Conservation (phyloP, 176 grass and related monocot species). For the Otatea glauca region DNA sequence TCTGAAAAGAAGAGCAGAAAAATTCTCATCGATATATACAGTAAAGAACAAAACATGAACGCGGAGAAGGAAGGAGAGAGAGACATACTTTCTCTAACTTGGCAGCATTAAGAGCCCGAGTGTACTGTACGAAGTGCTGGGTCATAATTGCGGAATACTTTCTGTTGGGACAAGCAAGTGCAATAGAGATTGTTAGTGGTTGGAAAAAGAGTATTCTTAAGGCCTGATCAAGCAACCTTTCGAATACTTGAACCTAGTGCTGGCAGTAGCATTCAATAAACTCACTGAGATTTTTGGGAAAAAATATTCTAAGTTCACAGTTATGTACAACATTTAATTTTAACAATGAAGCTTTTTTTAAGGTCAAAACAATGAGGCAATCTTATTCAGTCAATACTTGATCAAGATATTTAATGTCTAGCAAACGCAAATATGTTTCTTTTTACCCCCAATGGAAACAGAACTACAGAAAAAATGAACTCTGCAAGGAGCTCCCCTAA, state of each 20-base stretch:
- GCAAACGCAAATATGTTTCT: not conserved
- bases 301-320: not conserved
- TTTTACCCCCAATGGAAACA: not conserved
- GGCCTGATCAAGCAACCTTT: not conserved
- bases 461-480: not conserved
- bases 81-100: conserved; percentile 81
- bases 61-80: not conserved
- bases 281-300: not conserved
- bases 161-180: conserved; percentile 53
- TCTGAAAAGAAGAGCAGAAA: conserved; percentile 52
- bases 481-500: not conserved
- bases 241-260: not conserved
- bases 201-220: not conserved
- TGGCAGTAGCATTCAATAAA: not conserved
- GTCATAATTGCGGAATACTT: conserved; percentile 96
- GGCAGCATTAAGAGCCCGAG: conserved; percentile 85
- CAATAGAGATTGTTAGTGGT: conserved; percentile 19
- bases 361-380: not conserved
- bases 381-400: not conserved
- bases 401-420: not conserved
- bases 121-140: conserved; percentile 85
- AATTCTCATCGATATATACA: not conserved
- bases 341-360: not conserved
- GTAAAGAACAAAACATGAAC: conserved; percentile 17
- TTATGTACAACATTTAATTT: not conserved